Evolutionary conservation across 495 filamentous ascomycete genomes (phyloP).

Genomic region (Aspergillus sparsus): DNA sequence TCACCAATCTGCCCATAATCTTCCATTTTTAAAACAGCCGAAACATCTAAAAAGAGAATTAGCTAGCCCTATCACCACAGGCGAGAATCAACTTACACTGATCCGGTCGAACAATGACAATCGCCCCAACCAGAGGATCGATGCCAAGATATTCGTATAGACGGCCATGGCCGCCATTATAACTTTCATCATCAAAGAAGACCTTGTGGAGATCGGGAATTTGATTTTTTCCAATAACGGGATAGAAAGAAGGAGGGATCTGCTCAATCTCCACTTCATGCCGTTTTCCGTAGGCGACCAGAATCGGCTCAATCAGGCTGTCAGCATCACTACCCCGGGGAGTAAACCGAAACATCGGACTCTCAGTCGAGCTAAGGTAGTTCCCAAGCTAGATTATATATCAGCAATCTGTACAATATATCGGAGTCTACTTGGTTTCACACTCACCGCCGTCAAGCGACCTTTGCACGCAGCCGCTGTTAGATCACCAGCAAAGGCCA

Average conservation of each 20-base stretch:
- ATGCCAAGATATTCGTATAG: constrained; percentile 64
- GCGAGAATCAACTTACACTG: constrained; percentile 53
- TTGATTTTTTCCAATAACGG: constrained; percentile 57
- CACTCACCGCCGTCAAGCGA: constrained; percentile 33
- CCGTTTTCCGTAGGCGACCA: constrained; percentile 57
- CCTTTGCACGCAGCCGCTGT: constrained; percentile 30
- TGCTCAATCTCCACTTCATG: constrained; percentile 55
- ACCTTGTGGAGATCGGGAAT: constrained; percentile 63
- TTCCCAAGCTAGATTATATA: constrained; percentile 27
- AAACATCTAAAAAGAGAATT: constrained; percentile 34
- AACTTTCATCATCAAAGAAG: constrained; percentile 67
- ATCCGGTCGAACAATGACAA: constrained; percentile 67
- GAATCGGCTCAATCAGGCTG: constrained; percentile 60
- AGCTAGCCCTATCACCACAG: neutral
- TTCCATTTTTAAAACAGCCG: constrained; percentile 34
- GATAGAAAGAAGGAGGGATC: constrained; percentile 61
- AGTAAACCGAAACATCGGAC: constrained; percentile 48
- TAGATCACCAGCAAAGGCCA: constrained; percentile 58
- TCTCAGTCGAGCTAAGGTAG: constrained; percentile 37
- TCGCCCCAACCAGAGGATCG: constrained; percentile 49
- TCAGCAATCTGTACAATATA: too few relatives aligned
- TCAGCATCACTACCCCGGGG: constrained; percentile 48
- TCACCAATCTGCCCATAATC: constrained; percentile 37
- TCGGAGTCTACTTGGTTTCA: too few relatives aligned
- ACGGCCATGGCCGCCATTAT: constrained; percentile 63